A percentile compares a stretch with the other conserved stretches of the same genome.
These are phyloP conservation scores for Flaveria sonorensis DNA, from an alignment of 129 eudicot species.

Conservation along the genomic window DNA sequence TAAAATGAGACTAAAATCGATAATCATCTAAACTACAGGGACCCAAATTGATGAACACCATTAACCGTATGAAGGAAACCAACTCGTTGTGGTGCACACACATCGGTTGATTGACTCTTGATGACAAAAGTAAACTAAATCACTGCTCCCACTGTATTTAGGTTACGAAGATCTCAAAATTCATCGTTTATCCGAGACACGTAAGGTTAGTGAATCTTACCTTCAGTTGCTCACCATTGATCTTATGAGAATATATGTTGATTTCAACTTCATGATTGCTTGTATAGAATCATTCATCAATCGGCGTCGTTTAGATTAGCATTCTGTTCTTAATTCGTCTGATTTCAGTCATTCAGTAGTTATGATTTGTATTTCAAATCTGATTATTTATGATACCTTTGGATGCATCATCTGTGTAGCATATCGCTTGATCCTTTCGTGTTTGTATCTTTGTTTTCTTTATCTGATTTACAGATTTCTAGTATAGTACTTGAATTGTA, in stretches of 20 bases:
- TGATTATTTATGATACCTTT: background rate
- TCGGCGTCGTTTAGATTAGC: conserved; percentile 5
- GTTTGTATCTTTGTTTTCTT: background rate
- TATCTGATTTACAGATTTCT: background rate
- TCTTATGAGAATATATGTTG: background rate
- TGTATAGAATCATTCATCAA: background rate
- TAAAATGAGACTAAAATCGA: background rate
- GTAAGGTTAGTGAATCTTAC: conserved; percentile 27
- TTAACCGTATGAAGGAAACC: conserved; percentile 22
- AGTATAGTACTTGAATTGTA: background rate
- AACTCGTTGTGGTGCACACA: background rate
- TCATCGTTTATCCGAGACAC: background rate
- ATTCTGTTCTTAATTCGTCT: background rate
- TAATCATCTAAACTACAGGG: background rate
- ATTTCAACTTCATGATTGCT: conserved; percentile 21
- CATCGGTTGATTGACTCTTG: conserved; percentile 20
- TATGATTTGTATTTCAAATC: conserved; percentile 11
- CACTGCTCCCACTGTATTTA: conserved; percentile 19
- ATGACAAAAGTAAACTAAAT: conserved; percentile 19
- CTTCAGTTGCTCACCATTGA: conserved; percentile 5
- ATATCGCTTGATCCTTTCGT: conserved; percentile 16
- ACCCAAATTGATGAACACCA: background rate
- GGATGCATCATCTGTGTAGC: conserved; percentile 12
- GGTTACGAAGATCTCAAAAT: conserved; percentile 23
- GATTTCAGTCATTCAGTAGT: background rate